Evolutionary conservation across 139 green algal species (phyloP).

Genomic region (Closterium sp.): DNA sequence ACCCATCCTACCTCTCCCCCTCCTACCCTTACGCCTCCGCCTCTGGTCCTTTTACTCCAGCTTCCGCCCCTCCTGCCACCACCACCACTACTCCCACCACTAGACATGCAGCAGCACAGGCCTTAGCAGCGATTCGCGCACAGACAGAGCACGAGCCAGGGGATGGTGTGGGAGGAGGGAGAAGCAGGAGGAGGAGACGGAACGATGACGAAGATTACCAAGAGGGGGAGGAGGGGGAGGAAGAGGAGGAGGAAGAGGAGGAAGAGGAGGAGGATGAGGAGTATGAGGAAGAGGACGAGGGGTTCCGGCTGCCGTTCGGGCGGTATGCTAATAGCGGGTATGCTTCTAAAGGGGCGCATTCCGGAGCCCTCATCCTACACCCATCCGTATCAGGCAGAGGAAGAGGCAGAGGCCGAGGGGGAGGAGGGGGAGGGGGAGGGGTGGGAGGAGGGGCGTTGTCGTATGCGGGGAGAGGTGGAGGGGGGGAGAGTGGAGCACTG

Average conservation of each 20-base stretch:
- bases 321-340: background rate
- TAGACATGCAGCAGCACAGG: slow-evolving; percentile 36
- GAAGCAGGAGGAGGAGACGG: background rate
- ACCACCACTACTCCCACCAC: slow-evolving; percentile 10
- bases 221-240: background rate
- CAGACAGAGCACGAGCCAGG: slow-evolving; percentile 17
- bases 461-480: background rate
- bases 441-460: background rate
- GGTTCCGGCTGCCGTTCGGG: background rate
- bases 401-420: background rate
- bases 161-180: background rate
- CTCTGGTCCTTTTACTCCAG: background rate
- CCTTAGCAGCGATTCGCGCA: slow-evolving; percentile 32
- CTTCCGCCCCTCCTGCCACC: background rate
- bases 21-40: background rate
- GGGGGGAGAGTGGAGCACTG: background rate
- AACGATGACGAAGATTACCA: background rate
- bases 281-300: background rate
- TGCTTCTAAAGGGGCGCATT: background rate
- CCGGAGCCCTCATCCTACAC: slow-evolving; percentile 11
- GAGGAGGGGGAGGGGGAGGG: background rate
- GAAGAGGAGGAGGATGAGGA: slow-evolving; percentile 6
- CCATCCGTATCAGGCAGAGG: slow-evolving; percentile 2
- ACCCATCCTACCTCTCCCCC: background rate
- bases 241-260: background rate